A percentile compares a stretch with the other conserved stretches of the same genome.
Conservation (phyloP, 257 asterid genomes). For the Solanum microdontum region DNA sequence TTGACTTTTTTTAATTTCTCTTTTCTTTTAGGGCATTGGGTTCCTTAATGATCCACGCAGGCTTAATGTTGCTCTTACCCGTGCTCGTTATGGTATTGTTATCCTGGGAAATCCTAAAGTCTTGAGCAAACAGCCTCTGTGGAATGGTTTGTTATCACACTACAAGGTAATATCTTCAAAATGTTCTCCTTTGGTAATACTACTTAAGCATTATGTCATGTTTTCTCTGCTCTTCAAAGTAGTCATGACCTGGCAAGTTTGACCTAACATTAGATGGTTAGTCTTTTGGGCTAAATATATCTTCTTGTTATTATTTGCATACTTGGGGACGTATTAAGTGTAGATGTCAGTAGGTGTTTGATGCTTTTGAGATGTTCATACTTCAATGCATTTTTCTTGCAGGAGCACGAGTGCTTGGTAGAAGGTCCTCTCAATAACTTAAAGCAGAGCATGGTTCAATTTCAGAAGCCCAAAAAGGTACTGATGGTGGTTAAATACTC, state of each 20-base stretch:
- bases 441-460: constrained; percentile 99
- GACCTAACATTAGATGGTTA: neutral
- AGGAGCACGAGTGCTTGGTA: constrained; percentile 99
- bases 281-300: neutral
- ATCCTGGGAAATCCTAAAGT: constrained; percentile 98
- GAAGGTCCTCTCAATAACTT: constrained; percentile 97
- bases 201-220: neutral
- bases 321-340: neutral
- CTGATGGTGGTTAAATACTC: neutral
- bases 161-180: constrained; percentile 55
- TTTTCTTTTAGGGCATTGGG: constrained; percentile 77
- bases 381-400: neutral
- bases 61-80: constrained; percentile 98
- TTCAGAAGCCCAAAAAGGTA: constrained; percentile 98
- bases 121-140: constrained; percentile 87
- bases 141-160: constrained; percentile 92
- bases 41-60: constrained; percentile 98
- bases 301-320: neutral
- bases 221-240: neutral
- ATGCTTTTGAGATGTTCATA: neutral
- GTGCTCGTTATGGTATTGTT: constrained; percentile 99
- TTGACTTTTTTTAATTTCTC: neutral
- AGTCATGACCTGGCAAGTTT: neutral
- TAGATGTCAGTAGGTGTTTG: neutral
- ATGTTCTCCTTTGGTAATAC: neutral